phyloP scores from a whole-genome alignment of 2,329 filamentous ascomycete genomes.

The Alternaria conjuncta region DNA sequence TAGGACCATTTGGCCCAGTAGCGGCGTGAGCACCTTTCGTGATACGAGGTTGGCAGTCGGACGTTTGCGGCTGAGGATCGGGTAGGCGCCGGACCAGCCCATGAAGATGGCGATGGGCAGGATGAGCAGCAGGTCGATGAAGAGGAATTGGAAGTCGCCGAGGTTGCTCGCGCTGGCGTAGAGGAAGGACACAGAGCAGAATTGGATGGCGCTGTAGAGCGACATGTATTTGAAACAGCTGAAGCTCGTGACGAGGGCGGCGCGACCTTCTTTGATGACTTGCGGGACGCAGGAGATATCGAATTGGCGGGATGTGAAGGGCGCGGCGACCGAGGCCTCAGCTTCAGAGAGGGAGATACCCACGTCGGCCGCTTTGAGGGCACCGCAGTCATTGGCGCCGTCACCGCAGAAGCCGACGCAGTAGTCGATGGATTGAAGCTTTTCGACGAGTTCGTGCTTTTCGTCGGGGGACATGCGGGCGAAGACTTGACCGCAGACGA shows the following conservation, averaged over 20 bases:
- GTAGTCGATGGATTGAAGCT: constrained; percentile 94
- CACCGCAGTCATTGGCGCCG: constrained; percentile 96
- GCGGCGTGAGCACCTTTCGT: constrained; percentile 85
- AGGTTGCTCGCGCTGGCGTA: constrained; percentile 94
- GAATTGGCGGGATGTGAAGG: constrained; percentile 93
- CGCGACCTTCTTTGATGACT: constrained; percentile 90
- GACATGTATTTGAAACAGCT: constrained; percentile 99
- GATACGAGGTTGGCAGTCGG: constrained; percentile 93
- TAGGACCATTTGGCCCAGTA: constrained; percentile 86
- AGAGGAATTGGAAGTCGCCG: constrained; percentile 97
- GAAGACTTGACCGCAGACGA: constrained; percentile 90
- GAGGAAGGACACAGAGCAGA: constrained; percentile 94
- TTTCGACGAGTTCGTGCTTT: constrained; percentile 97
- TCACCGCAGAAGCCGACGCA: constrained; percentile 96
- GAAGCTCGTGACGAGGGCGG: constrained; percentile 96
- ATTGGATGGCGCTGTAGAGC: constrained; percentile 98
- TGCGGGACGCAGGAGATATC: constrained; percentile 95
- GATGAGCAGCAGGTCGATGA: constrained; percentile 91
- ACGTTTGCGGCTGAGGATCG: constrained; percentile 77
- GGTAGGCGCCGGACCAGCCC: constrained; percentile 92
- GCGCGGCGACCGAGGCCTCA: constrained; percentile 96
- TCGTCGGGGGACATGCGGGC: constrained; percentile 99
- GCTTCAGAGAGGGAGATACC: constrained; percentile 97
- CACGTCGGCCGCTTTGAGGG: constrained; percentile 94
- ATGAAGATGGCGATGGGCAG: constrained; percentile 97